phyloP scores from a whole-genome alignment of 1,284 basidiomycete species.

The Puccinia polysora region DNA sequence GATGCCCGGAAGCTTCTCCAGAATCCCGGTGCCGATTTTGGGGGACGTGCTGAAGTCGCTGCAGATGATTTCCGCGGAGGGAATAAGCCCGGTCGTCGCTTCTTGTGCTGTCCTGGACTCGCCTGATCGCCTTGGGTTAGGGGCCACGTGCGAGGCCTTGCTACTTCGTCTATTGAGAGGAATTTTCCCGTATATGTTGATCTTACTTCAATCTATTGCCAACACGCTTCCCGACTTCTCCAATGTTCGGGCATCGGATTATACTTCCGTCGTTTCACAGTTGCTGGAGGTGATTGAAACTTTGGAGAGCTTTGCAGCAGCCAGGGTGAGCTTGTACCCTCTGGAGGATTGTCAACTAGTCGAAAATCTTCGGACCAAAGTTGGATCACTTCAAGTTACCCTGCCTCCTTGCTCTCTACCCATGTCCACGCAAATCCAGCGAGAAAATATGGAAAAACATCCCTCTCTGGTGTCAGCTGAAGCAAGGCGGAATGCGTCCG shows the following conservation, averaged over 20 bases:
- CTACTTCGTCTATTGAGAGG: conserved; percentile 1
- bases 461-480: neutral
- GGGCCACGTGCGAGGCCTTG: neutral
- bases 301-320: neutral
- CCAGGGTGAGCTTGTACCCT: neutral
- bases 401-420: no score
- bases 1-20: no score
- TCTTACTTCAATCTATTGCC: neutral
- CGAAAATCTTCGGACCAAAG: neutral
- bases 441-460: neutral
- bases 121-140: no score
- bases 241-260: neutral
- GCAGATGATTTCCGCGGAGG: neutral
- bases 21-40: neutral
- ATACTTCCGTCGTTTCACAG: no score
- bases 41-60: neutral
- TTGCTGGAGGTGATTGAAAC: neutral
- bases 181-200: conserved; percentile 2
- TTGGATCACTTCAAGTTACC: no score
- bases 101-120: neutral
- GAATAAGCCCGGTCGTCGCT: no score
- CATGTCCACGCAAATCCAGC: neutral
- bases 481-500: neutral
- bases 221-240: neutral
- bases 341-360: neutral